phyloP scores from a whole-genome alignment of 768 basidiomycete species.

The Lentinula sp. region DNA sequence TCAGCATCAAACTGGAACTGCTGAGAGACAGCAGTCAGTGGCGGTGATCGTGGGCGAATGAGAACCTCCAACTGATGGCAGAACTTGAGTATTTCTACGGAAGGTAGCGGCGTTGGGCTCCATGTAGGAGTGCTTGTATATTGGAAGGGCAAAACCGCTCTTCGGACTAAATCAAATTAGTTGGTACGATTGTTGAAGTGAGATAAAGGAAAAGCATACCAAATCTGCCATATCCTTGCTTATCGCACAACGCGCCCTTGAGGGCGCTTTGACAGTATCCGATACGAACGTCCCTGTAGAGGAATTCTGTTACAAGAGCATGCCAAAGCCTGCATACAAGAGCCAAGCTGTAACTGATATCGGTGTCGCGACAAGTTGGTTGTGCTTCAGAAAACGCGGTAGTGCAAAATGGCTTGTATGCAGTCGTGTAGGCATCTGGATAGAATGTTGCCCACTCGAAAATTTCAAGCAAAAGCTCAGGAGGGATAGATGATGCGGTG shows the following conservation, averaged over 20 bases:
- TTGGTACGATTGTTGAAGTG: neutral
- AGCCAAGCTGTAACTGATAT: conserved; percentile 35
- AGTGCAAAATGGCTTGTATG: conserved; percentile 44
- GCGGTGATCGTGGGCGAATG: conserved; percentile 35
- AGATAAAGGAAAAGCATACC: neutral
- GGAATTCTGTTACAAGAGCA: conserved; percentile 33
- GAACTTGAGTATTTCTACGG: conserved; percentile 40
- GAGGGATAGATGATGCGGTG: conserved; percentile 25
- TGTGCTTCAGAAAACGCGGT: conserved; percentile 13
- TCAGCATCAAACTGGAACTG: conserved; percentile 51
- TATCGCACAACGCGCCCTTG: conserved; percentile 22
- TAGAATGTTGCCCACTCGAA: conserved; percentile 36
- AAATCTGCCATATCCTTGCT: conserved; percentile 19
- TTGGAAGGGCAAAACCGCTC: conserved; percentile 53
- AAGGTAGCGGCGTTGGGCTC: conserved; percentile 20
- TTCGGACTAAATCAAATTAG: conserved; percentile 35
- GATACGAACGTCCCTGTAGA: conserved; percentile 52
- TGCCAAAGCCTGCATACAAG: conserved; percentile 57
- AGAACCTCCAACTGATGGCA: conserved; percentile 52
- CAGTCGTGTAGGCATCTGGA: conserved; percentile 16
- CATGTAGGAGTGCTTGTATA: conserved; percentile 36
- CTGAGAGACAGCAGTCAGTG: conserved; percentile 18
- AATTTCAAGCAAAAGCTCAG: conserved; percentile 51
- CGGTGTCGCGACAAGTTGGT: conserved; percentile 22
- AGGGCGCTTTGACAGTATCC: conserved; percentile 23